These are phyloP conservation scores for Pythium oligandrum DNA, from an alignment of 352 stramenopile genomes.

Conservation along the genomic window DNA sequence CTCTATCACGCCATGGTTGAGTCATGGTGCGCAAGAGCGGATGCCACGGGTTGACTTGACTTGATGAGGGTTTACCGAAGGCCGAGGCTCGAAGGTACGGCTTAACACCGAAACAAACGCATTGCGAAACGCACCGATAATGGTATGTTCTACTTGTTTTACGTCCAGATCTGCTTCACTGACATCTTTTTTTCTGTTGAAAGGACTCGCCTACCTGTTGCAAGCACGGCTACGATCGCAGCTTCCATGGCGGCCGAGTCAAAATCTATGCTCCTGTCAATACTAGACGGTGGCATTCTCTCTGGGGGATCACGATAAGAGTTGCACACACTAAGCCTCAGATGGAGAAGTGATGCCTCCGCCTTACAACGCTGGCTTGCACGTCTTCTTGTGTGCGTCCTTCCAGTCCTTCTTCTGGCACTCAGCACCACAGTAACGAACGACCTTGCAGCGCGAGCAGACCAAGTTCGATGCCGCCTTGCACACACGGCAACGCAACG, in stretches of 20 bases:
- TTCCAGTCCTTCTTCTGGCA: slow-evolving; percentile 91
- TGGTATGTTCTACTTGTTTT: no score
- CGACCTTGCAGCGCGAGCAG: slow-evolving; percentile 84
- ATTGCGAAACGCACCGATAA: no score
- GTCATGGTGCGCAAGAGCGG: no score
- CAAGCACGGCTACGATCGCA: slow-evolving; percentile 6
- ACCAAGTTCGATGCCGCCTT: slow-evolving; percentile 70
- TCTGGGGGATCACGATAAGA: slow-evolving; percentile 3
- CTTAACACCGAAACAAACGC: no score
- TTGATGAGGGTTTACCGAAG: no score
- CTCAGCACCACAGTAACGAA: slow-evolving; percentile 82
- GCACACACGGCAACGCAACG: slow-evolving; percentile 78
- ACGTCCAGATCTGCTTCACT: slow-evolving; percentile 17
- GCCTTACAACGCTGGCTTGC: slow-evolving; percentile 52
- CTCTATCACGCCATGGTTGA: no score
- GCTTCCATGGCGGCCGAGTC: no score
- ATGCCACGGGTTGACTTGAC: no score
- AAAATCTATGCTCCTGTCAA: slow-evolving; percentile 8
- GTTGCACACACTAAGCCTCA: no score
- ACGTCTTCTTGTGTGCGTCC: slow-evolving; percentile 78
- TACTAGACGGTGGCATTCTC: not conserved
- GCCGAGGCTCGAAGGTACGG: no score
- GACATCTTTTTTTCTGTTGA: not conserved
- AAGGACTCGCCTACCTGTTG: no score
- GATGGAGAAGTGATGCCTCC: no score